Evolutionary conservation across 1,139 yeast species (phyloP), one percentile per base, ranked within the genome.

Genomic region (Tardiomyces digboiensis): DNA sequence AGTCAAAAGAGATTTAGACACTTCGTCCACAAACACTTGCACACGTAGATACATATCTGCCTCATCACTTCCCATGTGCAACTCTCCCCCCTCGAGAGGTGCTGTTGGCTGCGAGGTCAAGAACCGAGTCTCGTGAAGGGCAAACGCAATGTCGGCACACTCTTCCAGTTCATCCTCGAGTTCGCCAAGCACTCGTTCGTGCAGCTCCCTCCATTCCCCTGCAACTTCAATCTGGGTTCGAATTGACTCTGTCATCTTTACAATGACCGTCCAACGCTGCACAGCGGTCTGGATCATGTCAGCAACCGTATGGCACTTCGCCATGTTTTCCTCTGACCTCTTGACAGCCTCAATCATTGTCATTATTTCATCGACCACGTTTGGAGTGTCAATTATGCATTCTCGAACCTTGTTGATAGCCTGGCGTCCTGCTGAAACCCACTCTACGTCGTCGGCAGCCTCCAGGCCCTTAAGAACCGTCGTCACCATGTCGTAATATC

Each of bases 161-260:
- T 61, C 62, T 39, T 69, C 72, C 18, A 26, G 80, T 66, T 80
- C 85, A 18, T 58, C 57, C 29, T 70, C 69, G 23, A 82, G 68
- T 1, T 80, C 71, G 13, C 65, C 66, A 49, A 82, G 68, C 21
- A 80, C 76, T 36, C 65, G 65, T 40, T 69, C 69, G 43, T 68
- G 70, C 36, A 83, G 66, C 53, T 83, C 93, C 43, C 70, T 65
- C 61, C 72, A 80, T 49, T 78, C 81, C 12, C 72, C 65, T 1
- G 83, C 70, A 7, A 80, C 63, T 47, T 76, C 82, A 10, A 80
- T 64, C 42, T 67, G 68, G 38, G 64, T 61, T 53, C 76, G 74
- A 29, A 70, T 58, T 16, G 33, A 4, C 1, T 63, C 51, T 7
- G 71, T 51, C 39, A 61, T 50, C 42, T 68, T 66, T 51, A 72